Evolutionary conservation across 805 yeast genomes (phyloP), one percentile per base, ranked within the genome.

Genomic region (Hanseniaspora lindneri): DNA sequence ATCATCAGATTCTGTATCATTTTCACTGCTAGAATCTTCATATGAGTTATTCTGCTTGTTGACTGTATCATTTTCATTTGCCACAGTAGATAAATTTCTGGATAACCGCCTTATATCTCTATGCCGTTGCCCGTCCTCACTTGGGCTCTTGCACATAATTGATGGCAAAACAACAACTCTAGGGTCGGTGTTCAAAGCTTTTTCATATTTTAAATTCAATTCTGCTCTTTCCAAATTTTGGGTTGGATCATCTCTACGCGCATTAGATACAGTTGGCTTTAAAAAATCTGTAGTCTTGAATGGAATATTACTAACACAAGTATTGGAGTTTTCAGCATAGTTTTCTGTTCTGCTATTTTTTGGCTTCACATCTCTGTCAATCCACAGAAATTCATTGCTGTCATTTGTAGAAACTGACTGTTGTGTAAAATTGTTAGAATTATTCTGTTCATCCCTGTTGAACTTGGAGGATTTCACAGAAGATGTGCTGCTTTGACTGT

Each of bases 131-230:
- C 34, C 16, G 21, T 24, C 30, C 25, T 37, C 30, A 37, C 49
- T 46, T 28, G 49, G 49, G 9, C 25, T 46, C 32, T 46, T 46
- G n/a, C 49, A 46, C 20, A 21, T 25, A 4, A 39, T 21, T 1
- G 49, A 30, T 11, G 49, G 49, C 16, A 46, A 28, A 17, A 39
- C 24, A 20, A 46, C 20, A 4, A 39, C 43, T 32, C 43, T 37
- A 2, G 49, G 49, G 25, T 39, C 39, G 5, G 29, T 16, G 20
- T 46, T 46, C 5, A 46, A 24, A 4, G 42, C 49, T 2, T 9
- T 39, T 7, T 46, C 49, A 19, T 28, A 46, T 14, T 32, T 14
- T 7, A 24, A 17, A 32, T 46, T 46, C 17, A 33, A 33, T 33
- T 33, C 13, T 27, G 8, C 10, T 9, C 11, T 27, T 27, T 27